phyloP scores from a whole-genome alignment of 768 basidiomycete genomes.

The Terana coerulea region DNA sequence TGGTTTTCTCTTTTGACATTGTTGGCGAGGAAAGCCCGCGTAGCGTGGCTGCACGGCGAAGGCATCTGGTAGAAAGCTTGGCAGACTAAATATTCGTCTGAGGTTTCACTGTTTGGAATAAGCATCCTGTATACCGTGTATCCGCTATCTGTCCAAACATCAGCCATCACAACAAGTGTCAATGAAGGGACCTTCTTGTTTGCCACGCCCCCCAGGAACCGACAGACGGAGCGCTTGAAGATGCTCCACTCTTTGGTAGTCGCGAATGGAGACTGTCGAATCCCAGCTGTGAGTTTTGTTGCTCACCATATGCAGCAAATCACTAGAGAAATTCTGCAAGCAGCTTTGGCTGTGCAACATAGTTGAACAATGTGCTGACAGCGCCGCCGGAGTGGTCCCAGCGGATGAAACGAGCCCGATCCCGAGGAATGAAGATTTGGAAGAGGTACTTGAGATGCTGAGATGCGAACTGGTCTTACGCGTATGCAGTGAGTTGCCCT shows the following conservation, averaged over 20 bases:
- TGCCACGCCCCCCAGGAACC: no score
- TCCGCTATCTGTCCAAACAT: no score
- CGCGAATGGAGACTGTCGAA: not conserved
- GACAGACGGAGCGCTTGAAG: no score
- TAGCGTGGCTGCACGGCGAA: no score
- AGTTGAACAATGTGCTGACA: slow-evolving; percentile 25
- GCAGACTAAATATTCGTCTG: no score
- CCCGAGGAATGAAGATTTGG: slow-evolving; percentile 28
- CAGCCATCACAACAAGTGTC: no score
- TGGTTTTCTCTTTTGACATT: no score
- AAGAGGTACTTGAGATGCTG: slow-evolving; percentile 6
- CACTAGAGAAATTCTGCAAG: not conserved
- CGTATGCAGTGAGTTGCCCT: not conserved
- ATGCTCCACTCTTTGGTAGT: not conserved
- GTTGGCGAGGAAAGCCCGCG: no score
- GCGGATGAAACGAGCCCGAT: slow-evolving; percentile 27
- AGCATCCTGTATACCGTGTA: no score
- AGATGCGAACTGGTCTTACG: not conserved
- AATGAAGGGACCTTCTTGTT: no score
- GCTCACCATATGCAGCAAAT: not conserved
- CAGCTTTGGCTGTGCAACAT: not conserved
- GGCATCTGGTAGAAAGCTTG: no score
- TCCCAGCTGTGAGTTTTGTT: not conserved
- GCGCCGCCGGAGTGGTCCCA: slow-evolving; percentile 33
- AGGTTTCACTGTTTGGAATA: no score